A percentile compares a stretch with the other conserved stretches of the same genome.
Conservation (phyloP, 768 basidiomycete genomes). For the Hypsizygus marmoreus region DNA sequence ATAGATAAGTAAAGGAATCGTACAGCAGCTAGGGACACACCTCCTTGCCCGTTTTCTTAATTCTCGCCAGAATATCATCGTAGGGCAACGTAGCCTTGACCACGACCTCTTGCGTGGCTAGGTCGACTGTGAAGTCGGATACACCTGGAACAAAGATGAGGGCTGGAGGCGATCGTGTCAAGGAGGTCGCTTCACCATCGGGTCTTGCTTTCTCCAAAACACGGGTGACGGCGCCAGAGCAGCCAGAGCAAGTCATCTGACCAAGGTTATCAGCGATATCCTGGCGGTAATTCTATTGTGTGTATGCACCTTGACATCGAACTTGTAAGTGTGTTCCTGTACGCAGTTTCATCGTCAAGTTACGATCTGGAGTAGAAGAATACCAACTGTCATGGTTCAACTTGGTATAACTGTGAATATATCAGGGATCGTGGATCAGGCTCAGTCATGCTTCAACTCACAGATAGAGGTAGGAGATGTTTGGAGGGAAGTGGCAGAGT, state of each 20-base stretch:
- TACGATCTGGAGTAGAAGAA: not conserved
- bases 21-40: constrained; percentile 37
- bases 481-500: not conserved
- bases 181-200: no score
- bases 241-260: constrained; percentile 87
- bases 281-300: not conserved
- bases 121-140: constrained; percentile 55
- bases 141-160: constrained; percentile 47
- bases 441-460: not conserved
- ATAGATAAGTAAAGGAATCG: not conserved
- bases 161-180: no score
- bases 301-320: constrained; percentile 74
- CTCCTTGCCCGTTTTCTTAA: constrained; percentile 93
- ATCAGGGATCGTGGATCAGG: not conserved
- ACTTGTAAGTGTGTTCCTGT: constrained; percentile 63
- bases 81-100: constrained; percentile 64
- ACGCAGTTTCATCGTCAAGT: constrained; percentile 8
- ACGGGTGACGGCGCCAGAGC: constrained; percentile 79
- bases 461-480: not conserved
- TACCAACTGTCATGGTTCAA: constrained; percentile 12
- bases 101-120: constrained; percentile 72
- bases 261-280: not conserved
- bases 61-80: constrained; percentile 67
- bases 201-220: constrained; percentile 72
- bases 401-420: not conserved